Conservation (phyloP, 169 alveolate genomes). For the Blepharisma undulans region DNA sequence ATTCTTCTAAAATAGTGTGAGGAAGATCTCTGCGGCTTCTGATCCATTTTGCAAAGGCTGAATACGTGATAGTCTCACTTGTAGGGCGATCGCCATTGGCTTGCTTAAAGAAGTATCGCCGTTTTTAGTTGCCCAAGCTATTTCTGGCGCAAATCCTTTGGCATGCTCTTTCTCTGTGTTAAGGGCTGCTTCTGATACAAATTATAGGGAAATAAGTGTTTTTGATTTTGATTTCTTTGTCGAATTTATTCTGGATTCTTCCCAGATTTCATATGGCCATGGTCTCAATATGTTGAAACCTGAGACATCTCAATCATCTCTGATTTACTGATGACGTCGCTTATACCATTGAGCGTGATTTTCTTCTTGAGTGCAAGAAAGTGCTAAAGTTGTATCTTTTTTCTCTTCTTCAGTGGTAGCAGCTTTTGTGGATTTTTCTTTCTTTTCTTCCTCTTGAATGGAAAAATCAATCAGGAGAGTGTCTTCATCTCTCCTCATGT, state of each 20-base stretch:
- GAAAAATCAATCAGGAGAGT: slow-evolving; percentile 42
- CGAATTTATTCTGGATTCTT: slow-evolving; percentile 92
- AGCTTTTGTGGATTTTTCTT: slow-evolving; percentile 55
- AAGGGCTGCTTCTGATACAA: slow-evolving; percentile 93
- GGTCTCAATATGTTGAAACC: slow-evolving; percentile 99
- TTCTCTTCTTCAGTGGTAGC: slow-evolving; percentile 52
- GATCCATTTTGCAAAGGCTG: slow-evolving; percentile 98
- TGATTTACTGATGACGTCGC: slow-evolving; percentile 92
- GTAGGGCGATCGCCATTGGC: slow-evolving; percentile 99
- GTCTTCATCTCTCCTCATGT: slow-evolving; percentile 41
- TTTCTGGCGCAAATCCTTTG: slow-evolving; percentile 99
- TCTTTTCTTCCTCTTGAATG: slow-evolving; percentile 43
- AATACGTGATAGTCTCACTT: slow-evolving; percentile 99
- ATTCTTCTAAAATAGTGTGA: slow-evolving; percentile 96
- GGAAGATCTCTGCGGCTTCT: slow-evolving; percentile 99
- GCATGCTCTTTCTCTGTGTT: slow-evolving; percentile 97
- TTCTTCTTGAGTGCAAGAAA: slow-evolving; percentile 76
- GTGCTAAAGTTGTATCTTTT: slow-evolving; percentile 69
- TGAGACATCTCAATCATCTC: slow-evolving; percentile 97
- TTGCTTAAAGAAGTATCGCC: slow-evolving; percentile 94
- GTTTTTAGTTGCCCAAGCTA: slow-evolving; percentile 99
- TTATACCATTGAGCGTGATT: slow-evolving; percentile 88
- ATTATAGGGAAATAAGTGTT: slow-evolving; percentile 96
- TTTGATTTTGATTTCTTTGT: slow-evolving; percentile 89
- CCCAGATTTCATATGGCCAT: slow-evolving; percentile 98